A percentile compares a stretch with the other conserved stretches of the same genome.
Conservation (phyloP, 176 grass and related monocot genomes). For the Panicum miliaceum region DNA sequence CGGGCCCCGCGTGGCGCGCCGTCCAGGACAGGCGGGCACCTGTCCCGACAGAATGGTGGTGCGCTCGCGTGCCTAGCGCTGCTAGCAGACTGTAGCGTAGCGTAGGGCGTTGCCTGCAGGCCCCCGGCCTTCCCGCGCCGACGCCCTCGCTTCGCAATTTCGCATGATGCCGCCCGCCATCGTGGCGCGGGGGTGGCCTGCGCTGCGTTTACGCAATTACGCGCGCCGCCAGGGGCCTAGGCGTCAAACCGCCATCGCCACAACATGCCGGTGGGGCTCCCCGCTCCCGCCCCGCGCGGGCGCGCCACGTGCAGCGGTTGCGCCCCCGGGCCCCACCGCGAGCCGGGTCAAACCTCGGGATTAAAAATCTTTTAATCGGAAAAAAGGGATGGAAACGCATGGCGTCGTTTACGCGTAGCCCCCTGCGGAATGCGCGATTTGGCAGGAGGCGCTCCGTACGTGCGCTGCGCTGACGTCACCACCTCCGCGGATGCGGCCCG, state of each 20-base stretch:
- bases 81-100: neutral
- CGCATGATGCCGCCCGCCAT: neutral
- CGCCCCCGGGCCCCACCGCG: neutral
- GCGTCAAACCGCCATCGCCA: neutral
- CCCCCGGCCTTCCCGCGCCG: neutral
- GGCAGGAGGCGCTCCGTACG: no score
- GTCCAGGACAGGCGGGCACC: no score
- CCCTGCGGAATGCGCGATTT: neutral
- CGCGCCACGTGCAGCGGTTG: conserved; percentile 33
- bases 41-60: conserved; percentile 23
- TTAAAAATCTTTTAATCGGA: neutral
- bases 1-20: neutral
- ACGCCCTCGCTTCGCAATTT: no score
- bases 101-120: neutral
- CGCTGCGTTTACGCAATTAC: neutral
- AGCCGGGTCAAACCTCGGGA: neutral
- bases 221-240: neutral
- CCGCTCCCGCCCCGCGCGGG: neutral
- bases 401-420: neutral
- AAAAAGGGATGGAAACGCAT: neutral
- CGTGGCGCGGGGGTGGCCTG: neutral
- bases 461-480: no score
- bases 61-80: neutral
- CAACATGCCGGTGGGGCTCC: neutral
- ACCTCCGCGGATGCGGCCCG: no score